Conservation (phyloP, 2,329 filamentous ascomycete genomes). For the Fusarium solani-melongenae region DNA sequence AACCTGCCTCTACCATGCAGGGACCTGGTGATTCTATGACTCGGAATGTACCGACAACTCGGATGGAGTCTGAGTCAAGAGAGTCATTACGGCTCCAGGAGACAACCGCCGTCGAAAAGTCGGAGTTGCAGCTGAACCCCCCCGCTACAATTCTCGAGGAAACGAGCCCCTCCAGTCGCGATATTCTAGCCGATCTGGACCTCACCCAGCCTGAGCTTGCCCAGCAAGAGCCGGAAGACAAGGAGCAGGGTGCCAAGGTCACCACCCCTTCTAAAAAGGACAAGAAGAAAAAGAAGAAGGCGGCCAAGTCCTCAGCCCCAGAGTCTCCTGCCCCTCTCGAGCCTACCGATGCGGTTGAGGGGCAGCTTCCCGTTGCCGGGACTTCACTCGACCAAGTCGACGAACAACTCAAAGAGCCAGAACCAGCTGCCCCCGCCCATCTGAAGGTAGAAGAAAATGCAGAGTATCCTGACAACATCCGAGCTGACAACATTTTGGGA, state of each 20-base stretch:
- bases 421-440: not conserved
- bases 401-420: not conserved
- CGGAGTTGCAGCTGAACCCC: not conserved
- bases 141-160: not conserved
- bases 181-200: not conserved
- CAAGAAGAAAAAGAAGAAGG: constrained; percentile 33
- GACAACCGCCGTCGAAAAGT: not conserved
- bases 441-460: not conserved
- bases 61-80: not conserved
- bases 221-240: not conserved
- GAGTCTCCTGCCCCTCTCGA: not conserved
- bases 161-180: not conserved
- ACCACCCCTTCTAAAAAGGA: constrained; percentile 17
- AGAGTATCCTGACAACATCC: not conserved
- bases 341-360: not conserved
- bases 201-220: not conserved
- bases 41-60: not conserved
- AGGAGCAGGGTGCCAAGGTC: not conserved
- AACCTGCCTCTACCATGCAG: not conserved
- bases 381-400: not conserved
- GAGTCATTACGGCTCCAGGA: not conserved
- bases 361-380: not conserved
- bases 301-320: not conserved
- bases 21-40: not conserved
- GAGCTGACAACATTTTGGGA: not conserved